Conservation (phyloP, 495 filamentous ascomycete genomes). For the Friedmanniomyces simplex region DNA sequence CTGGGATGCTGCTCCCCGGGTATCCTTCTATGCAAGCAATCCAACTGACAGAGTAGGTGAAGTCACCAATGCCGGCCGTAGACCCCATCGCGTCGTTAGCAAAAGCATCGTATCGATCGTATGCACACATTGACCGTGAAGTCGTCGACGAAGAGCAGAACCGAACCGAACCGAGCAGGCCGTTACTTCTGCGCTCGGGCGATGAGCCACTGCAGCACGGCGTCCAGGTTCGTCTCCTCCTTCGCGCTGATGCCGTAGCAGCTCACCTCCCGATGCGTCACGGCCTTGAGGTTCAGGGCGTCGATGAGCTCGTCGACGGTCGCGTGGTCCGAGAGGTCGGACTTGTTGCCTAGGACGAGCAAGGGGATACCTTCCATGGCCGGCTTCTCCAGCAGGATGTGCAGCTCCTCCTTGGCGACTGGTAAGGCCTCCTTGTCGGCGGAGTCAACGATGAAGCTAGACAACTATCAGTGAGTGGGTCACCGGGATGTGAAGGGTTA, state of each 20-base stretch:
- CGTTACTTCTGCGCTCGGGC: conserved; percentile 55
- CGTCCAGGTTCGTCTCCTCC: conserved; percentile 96
- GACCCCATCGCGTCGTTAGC: conserved; percentile 1
- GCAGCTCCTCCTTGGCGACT: conserved; percentile 85
- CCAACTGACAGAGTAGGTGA: background rate
- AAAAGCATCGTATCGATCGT: conserved; percentile 3
- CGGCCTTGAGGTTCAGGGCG: conserved; percentile 75
- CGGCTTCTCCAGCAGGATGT: conserved; percentile 74
- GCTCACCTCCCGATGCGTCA: conserved; percentile 88
- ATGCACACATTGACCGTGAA: background rate
- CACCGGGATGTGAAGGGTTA: background rate
- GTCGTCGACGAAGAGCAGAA: background rate
- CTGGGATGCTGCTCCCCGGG: conserved; percentile 1
- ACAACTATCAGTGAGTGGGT: background rate
- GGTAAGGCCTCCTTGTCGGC: conserved; percentile 72
- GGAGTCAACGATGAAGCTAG: conserved; percentile 85
- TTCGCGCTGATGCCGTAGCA: conserved; percentile 98
- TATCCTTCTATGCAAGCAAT: conserved; percentile 4
- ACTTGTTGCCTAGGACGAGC: conserved; percentile 96
- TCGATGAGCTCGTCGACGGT: conserved; percentile 94
- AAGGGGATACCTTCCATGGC: conserved; percentile 83
- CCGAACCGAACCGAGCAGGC: background rate
- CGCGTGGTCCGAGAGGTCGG: conserved; percentile 75
- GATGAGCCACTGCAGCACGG: conserved; percentile 93
- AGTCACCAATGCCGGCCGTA: background rate